Conservation (phyloP, 2,329 filamentous ascomycete species). For the Phialocephala subalpina region DNA sequence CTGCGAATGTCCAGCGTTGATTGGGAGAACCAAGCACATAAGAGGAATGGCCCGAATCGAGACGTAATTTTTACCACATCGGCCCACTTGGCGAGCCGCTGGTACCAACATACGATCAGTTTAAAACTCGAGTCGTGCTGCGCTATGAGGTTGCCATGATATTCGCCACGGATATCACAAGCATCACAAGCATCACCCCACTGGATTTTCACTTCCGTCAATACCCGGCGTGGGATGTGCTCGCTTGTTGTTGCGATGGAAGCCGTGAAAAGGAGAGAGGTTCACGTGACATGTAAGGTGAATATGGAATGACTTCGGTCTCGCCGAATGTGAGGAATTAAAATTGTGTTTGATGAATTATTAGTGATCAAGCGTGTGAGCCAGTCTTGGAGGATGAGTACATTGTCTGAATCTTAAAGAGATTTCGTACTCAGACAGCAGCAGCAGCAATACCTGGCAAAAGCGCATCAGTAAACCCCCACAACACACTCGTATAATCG, state of each 20-base stretch:
- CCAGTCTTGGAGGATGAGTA: too few species aligned
- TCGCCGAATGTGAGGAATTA: too few species aligned
- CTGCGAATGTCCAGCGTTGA: not conserved
- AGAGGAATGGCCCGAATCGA: not conserved
- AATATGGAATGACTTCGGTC: too few species aligned
- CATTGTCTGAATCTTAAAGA: not conserved
- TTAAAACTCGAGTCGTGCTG: not conserved
- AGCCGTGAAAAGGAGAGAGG: not conserved
- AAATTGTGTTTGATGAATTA: too few species aligned
- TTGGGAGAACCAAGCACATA: not conserved
- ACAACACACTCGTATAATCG: conserved; percentile 21
- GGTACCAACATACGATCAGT: not conserved
- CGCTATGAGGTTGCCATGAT: not conserved
- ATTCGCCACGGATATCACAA: not conserved
- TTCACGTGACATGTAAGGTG: not conserved
- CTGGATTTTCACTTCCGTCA: not conserved
- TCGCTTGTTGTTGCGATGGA: not conserved
- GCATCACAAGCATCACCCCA: not conserved
- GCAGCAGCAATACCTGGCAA: not conserved
- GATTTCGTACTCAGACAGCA: not conserved
- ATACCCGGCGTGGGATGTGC: not conserved
- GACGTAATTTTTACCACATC: conserved; percentile 4
- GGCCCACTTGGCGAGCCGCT: not conserved
- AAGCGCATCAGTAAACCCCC: conserved; percentile 21
- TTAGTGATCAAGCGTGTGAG: too few species aligned